These are phyloP conservation scores for Onygenales sp. DNA, from an alignment of 2,329 filamentous ascomycete genomes.

Conservation along the genomic window DNA sequence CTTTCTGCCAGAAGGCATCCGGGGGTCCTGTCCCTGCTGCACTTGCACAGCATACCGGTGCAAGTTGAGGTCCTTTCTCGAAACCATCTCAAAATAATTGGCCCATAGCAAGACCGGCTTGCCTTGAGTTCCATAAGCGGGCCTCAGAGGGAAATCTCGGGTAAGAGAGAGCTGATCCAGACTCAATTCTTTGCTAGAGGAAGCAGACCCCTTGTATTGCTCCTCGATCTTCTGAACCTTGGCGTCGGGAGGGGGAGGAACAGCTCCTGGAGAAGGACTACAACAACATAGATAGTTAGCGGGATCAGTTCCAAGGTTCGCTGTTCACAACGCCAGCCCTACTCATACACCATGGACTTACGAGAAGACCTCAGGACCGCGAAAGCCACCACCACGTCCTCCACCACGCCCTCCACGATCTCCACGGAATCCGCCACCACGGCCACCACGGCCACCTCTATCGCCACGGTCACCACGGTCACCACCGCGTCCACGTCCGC, in stretches of 20 bases:
- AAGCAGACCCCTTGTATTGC: slow-evolving; percentile 14
- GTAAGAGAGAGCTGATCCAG: slow-evolving; percentile 7
- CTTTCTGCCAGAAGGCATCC: slow-evolving; percentile 30
- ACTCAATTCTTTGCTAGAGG: slow-evolving; percentile 8
- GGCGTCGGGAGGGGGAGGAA: slow-evolving; percentile 14
- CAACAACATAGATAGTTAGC: neutral
- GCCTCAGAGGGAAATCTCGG: slow-evolving; percentile 23
- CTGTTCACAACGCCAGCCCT: neutral
- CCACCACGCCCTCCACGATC: slow-evolving; percentile 20
- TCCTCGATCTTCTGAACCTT: slow-evolving; percentile 21
- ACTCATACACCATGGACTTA: slow-evolving; percentile 11
- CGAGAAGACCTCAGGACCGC: slow-evolving; percentile 17
- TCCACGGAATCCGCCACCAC: slow-evolving; percentile 19
- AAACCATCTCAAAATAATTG: slow-evolving; percentile 30
- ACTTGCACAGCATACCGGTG: slow-evolving; percentile 34
- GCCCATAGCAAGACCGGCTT: slow-evolving; percentile 24
- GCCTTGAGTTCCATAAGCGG: slow-evolving; percentile 29
- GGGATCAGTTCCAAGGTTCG: neutral
- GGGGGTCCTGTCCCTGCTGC: slow-evolving; percentile 17
- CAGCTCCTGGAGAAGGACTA: slow-evolving; percentile 15
- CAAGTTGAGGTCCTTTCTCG: slow-evolving; percentile 25
- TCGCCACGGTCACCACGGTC: slow-evolving; percentile 14
- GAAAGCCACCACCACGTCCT: slow-evolving; percentile 14
- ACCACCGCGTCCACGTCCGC: slow-evolving; percentile 13
- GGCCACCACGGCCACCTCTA: slow-evolving; percentile 17